Conservation (phyloP, 1,284 basidiomycete species). For the Cutaneotrichosporon curvatum region DNA sequence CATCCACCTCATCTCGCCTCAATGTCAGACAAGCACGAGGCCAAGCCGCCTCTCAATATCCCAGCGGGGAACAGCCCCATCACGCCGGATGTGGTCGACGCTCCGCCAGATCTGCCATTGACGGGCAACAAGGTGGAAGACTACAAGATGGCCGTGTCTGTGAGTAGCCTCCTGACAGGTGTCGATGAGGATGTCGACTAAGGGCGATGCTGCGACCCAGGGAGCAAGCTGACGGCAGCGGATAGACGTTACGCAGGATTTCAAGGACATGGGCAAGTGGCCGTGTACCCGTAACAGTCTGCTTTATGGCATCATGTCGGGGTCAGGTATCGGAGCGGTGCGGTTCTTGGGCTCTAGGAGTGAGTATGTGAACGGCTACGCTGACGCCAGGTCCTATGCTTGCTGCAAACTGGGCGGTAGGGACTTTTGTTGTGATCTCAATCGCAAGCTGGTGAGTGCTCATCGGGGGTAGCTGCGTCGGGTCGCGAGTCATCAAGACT, state of each 20-base stretch:
- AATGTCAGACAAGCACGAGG: conserved; percentile 11
- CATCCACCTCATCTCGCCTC: neutral
- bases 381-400: neutral
- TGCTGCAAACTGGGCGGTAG: conserved; percentile 41
- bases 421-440: conserved; percentile 34
- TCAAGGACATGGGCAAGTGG: conserved; percentile 31
- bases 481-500: no score
- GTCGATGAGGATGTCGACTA: no score
- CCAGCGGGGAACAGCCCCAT: conserved; percentile 26
- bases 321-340: conserved; percentile 36
- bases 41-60: conserved; percentile 21
- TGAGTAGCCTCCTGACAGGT: no score
- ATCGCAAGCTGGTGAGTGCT: conserved; percentile 34
- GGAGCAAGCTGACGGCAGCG: no score
- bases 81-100: conserved; percentile 11
- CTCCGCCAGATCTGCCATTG: neutral
- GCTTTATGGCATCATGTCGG: conserved; percentile 43
- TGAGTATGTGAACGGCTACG: conserved; percentile 20
- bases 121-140: conserved; percentile 23
- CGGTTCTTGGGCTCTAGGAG: conserved; percentile 36
- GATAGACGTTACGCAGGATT: conserved; percentile 11
- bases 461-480: no score
- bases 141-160: conserved; percentile 20
- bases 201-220: no score
- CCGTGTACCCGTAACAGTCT: conserved; percentile 42